phyloP scores from a whole-genome alignment of 2,329 filamentous ascomycete genomes.

The Mariannaea elegans region DNA sequence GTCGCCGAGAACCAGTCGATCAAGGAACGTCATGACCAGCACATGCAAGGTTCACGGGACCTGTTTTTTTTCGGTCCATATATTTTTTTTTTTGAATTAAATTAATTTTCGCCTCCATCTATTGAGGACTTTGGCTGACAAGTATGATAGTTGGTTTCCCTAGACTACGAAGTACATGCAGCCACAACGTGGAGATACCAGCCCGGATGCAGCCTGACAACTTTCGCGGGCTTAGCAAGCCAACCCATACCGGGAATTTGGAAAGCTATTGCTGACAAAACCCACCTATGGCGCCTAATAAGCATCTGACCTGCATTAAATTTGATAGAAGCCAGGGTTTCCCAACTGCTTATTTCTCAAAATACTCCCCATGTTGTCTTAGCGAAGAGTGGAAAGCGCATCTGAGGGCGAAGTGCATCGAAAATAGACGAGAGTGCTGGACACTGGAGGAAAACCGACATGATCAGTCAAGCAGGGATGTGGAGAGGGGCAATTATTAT shows the following conservation, averaged over 20 bases:
- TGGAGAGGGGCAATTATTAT: too few relatives aligned
- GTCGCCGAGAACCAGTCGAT: neutral
- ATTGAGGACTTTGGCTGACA: neutral
- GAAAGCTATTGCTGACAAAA: too few relatives aligned
- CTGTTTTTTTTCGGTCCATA: neutral
- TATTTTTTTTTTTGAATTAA: too few relatives aligned
- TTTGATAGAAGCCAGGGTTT: neutral
- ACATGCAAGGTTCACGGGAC: constrained; percentile 15
- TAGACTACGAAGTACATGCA: neutral
- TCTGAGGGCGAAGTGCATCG: neutral
- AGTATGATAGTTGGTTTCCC: too few relatives aligned
- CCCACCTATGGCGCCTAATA: neutral
- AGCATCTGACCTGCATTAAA: neutral
- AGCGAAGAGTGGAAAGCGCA: neutral
- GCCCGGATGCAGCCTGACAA: too few relatives aligned
- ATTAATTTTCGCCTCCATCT: constrained; percentile 8
- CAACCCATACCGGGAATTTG: too few relatives aligned
- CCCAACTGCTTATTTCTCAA: neutral
- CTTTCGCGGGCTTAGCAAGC: too few relatives aligned
- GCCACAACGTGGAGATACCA: neutral
- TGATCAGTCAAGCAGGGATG: neutral
- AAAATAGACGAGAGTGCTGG: neutral
- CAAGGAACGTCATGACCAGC: constrained; percentile 6
- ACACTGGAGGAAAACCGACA: neutral
- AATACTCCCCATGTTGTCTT: neutral